phyloP scores from a whole-genome alignment of 2,329 filamentous ascomycete species.

The Exophiala bonariae region DNA sequence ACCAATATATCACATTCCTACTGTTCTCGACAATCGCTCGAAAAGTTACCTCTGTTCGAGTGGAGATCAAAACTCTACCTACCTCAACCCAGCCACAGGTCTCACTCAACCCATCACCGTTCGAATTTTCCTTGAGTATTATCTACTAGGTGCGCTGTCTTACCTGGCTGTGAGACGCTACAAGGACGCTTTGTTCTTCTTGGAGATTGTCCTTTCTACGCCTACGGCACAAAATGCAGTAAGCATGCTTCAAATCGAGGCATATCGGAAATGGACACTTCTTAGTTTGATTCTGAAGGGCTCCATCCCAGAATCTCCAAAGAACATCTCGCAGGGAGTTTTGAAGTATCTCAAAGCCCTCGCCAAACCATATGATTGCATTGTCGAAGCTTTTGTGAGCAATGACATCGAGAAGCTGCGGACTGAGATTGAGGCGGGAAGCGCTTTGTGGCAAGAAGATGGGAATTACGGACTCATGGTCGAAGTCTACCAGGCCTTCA shows the following conservation, averaged over 20 bases:
- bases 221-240: constrained; percentile 63
- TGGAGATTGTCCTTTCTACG: constrained; percentile 66
- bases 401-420: constrained; percentile 60
- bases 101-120: constrained; percentile 42
- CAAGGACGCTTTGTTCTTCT: constrained; percentile 60
- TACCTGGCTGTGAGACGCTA: constrained; percentile 64
- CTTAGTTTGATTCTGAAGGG: constrained; percentile 72
- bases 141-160: constrained; percentile 63
- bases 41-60: constrained; percentile 32
- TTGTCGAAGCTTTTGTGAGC: constrained; percentile 69
- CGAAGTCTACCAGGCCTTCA: constrained; percentile 69
- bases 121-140: constrained; percentile 61
- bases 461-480: constrained; percentile 70
- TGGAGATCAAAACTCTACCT: constrained; percentile 32
- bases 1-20: constrained; percentile 44
- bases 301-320: constrained; percentile 55
- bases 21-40: constrained; percentile 26
- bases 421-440: constrained; percentile 62
- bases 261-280: constrained; percentile 89
- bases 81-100: constrained; percentile 38
- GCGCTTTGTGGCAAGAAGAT: constrained; percentile 66
- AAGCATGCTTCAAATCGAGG: constrained; percentile 80
- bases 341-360: constrained; percentile 59
- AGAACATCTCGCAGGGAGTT: constrained; percentile 54
- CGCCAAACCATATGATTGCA: constrained; percentile 67